Percentiles rank a stretch among this genome's conserved stretches.
Evolutionary conservation across 106 monocot species (phyloP).

Genomic region (Dendrobium huoshanense): DNA sequence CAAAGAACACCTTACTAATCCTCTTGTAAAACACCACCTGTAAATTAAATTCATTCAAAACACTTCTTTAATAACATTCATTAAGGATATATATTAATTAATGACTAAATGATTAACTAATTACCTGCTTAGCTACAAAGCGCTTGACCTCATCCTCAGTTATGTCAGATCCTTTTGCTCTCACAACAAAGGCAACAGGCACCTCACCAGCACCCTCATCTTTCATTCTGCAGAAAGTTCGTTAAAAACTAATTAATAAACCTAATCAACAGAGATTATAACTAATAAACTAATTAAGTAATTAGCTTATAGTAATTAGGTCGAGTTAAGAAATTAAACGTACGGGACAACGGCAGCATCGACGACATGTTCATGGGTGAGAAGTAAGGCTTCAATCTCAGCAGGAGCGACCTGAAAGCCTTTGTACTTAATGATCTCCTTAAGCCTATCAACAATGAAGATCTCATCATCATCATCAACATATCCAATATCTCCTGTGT

Average conservation of each 20-base stretch:
- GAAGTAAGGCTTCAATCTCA: constrained; percentile 52
- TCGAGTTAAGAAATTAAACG: background rate
- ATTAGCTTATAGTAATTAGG: background rate
- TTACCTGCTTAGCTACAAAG: constrained; percentile 59
- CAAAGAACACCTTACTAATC: constrained; percentile 7
- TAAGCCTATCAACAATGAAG: constrained; percentile 82
- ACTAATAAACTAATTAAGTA: no score
- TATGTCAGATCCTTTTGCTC: constrained; percentile 30
- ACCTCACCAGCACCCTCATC: constrained; percentile 57
- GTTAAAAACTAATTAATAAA: background rate
- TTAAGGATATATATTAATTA: background rate
- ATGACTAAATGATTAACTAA: background rate
- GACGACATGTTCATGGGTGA: constrained; percentile 29
- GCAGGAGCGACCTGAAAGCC: constrained; percentile 59
- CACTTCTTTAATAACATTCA: background rate
- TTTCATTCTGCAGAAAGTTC: constrained; percentile 35
- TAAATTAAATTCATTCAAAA: background rate
- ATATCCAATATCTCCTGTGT: constrained; percentile 76
- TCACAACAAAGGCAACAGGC: constrained; percentile 65
- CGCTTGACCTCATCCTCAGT: constrained; percentile 67
- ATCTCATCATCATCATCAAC: constrained; percentile 84
- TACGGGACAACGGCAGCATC: constrained; percentile 56
- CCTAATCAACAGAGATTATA: no score
- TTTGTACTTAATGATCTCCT: constrained; percentile 86
- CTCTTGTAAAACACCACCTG: constrained; percentile 11